Evolutionary conservation across 179 eudicot species (phyloP).

Genomic region (Sideroxylon spinosum): DNA sequence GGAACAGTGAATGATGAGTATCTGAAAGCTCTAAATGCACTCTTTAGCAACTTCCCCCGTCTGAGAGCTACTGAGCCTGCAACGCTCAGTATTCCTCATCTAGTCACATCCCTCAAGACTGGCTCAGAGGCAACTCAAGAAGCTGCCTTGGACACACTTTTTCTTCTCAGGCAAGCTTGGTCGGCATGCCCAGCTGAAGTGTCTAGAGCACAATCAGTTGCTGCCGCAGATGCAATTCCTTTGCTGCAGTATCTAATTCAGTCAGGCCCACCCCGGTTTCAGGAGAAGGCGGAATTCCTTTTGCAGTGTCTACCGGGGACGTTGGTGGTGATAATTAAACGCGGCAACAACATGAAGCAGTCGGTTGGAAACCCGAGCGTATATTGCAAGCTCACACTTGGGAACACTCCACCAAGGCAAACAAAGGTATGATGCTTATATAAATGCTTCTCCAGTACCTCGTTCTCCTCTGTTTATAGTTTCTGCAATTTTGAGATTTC

Average conservation of each 20-base stretch:
- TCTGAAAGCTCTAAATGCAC: constrained; percentile 81
- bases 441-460: background rate
- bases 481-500: background rate
- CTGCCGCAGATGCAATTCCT: constrained; percentile 97
- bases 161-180: constrained; percentile 98
- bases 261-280: constrained; percentile 97
- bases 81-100: constrained; percentile 94
- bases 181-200: constrained; percentile 98
- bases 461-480: background rate
- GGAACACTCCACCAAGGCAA: constrained; percentile 71
- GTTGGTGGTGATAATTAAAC: constrained; percentile 76
- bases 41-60: constrained; percentile 93
- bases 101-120: constrained; percentile 86
- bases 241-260: constrained; percentile 85
- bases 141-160: constrained; percentile 88
- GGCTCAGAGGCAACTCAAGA: constrained; percentile 95
- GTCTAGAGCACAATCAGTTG: constrained; percentile 89
- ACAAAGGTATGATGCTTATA: constrained; percentile 60
- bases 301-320: constrained; percentile 97
- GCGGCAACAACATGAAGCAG: constrained; percentile 92
- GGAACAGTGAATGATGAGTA: constrained; percentile 89
- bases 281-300: constrained; percentile 87
- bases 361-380: constrained; percentile 94
- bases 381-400: constrained; percentile 92
- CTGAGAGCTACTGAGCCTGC: constrained; percentile 98